A percentile compares a stretch with the other conserved stretches of the same genome.
Evolutionary conservation across 106 monocot species (phyloP).

Genomic region (Dendrobium catenatum): DNA sequence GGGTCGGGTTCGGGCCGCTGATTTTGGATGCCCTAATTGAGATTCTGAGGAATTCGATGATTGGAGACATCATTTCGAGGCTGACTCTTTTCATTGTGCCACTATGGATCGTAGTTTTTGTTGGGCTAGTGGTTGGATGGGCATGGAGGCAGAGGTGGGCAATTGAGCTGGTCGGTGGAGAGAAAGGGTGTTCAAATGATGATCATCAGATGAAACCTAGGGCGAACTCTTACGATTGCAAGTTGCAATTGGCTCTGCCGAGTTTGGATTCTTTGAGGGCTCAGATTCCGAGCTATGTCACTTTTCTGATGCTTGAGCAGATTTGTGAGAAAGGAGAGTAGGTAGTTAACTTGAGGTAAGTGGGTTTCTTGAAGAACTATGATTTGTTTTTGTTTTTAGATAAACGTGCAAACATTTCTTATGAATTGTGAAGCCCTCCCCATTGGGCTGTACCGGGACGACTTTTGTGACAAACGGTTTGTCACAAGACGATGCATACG

Average conservation of each 20-base stretch:
- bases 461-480: too few species aligned
- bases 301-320: neutral
- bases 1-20: neutral
- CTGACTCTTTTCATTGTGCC: constrained; percentile 50
- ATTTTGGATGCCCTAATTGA: constrained; percentile 36
- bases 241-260: neutral
- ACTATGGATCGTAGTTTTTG: constrained; percentile 43
- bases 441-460: neutral
- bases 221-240: neutral
- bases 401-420: neutral
- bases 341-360: constrained; percentile 10
- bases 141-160: constrained; percentile 73
- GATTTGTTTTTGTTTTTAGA: neutral
- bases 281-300: neutral
- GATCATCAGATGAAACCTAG: neutral
- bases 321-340: neutral
- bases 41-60: constrained; percentile 37
- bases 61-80: constrained; percentile 31
- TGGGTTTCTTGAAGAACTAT: neutral
- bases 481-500: too few species aligned
- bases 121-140: constrained; percentile 75
- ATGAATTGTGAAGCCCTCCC: constrained; percentile 10
- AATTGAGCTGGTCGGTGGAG: constrained; percentile 23
- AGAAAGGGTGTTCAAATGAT: neutral
- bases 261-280: constrained; percentile 8